Evolutionary conservation across 805 yeast genomes (phyloP).

Genomic region (Saccharomycopsis sp.): DNA sequence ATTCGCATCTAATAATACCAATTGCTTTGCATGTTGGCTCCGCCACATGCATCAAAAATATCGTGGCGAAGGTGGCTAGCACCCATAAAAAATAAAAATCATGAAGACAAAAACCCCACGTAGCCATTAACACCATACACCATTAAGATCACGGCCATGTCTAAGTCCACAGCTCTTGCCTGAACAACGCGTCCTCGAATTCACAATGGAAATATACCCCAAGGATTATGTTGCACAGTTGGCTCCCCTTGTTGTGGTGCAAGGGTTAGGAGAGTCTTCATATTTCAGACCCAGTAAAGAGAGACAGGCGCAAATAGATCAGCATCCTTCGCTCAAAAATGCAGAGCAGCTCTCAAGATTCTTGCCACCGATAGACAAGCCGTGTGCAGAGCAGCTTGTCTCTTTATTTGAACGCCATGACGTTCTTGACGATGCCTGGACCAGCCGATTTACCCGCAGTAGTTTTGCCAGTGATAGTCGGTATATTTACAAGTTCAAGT

Average conservation of each 20-base stretch:
- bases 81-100: background rate
- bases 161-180: background rate
- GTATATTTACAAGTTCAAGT: constrained; percentile 29
- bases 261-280: constrained; percentile 33
- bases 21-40: too few relatives aligned
- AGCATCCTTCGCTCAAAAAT: constrained; percentile 1
- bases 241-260: constrained; percentile 37
- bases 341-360: background rate
- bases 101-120: background rate
- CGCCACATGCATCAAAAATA: too few relatives aligned
- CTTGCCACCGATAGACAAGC: background rate
- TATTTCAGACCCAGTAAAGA: constrained; percentile 5
- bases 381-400: constrained; percentile 26
- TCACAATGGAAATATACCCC: constrained; percentile 37
- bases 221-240: constrained; percentile 29
- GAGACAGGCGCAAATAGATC: constrained; percentile 17
- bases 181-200: too few relatives aligned
- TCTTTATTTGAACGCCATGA: constrained; percentile 28
- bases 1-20: too few relatives aligned
- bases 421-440: constrained; percentile 25
- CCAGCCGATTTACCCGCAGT: constrained; percentile 23
- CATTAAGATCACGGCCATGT: background rate
- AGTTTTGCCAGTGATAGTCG: constrained; percentile 22
- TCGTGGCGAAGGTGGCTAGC: background rate
- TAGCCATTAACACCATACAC: background rate